A percentile compares a stretch with the other conserved stretches of the same genome.
phyloP scores from a whole-genome alignment of 169 alveolate species.

The Plasmodium gonderi region DNA sequence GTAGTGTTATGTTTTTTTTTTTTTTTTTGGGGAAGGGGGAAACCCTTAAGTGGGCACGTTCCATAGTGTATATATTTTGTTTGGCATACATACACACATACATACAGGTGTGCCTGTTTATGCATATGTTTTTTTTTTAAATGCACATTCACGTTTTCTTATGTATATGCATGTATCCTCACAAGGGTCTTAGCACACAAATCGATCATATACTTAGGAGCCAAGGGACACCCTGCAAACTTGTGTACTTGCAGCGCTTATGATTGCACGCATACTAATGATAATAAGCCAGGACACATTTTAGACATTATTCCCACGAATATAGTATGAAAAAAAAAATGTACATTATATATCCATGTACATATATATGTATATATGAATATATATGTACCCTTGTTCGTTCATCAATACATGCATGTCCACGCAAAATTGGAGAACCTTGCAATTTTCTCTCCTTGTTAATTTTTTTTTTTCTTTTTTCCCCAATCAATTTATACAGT shows the following conservation, averaged over 20 bases:
- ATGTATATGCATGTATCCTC: too few relatives aligned
- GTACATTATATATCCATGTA: too few relatives aligned
- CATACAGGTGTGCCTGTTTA: too few relatives aligned
- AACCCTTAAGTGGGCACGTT: too few relatives aligned
- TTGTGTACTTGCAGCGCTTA: not conserved
- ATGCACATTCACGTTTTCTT: too few relatives aligned
- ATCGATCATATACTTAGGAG: not conserved
- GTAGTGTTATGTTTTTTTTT: too few relatives aligned
- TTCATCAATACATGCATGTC: not conserved
- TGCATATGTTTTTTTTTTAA: too few relatives aligned
- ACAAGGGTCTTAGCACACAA: not conserved
- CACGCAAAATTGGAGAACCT: not conserved
- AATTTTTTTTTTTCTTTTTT: constrained; percentile 3
- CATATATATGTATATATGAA: not conserved
- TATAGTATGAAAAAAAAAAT: too few relatives aligned
- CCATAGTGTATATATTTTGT: too few relatives aligned
- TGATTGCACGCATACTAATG: not conserved
- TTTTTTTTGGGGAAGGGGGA: too few relatives aligned
- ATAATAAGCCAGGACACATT: not conserved
- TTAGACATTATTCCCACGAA: constrained; percentile 33
- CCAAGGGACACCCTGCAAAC: not conserved
- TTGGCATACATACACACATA: too few relatives aligned
- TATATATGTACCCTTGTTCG: not conserved
- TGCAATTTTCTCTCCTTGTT: not conserved
- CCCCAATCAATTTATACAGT: not conserved